Percentiles rank a stretch among this genome's conserved stretches.
Conservation (phyloP, 108 stramenopile genomes). For the Fragilariopsis cylindrus region DNA sequence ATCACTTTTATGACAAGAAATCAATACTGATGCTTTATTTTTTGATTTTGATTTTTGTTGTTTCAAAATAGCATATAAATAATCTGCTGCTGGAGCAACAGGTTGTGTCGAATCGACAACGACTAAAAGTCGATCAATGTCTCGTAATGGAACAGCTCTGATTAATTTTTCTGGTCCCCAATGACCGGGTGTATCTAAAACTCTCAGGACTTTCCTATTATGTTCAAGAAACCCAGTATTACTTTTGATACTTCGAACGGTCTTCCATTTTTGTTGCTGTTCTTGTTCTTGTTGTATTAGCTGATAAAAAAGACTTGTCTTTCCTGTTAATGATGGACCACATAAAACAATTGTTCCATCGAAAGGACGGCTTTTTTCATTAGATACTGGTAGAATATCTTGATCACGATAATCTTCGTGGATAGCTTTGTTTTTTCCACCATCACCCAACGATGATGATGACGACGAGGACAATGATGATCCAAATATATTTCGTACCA, state of each 20-base stretch:
- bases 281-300: slow-evolving; percentile 5
- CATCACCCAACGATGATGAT: slow-evolving; percentile 9
- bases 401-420: slow-evolving; percentile 39
- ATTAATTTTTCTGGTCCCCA: slow-evolving; percentile 25
- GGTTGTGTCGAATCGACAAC: slow-evolving; percentile 73
- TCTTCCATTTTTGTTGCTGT: slow-evolving; percentile 9
- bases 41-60: not conserved
- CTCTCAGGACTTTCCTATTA: slow-evolving; percentile 26
- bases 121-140: slow-evolving; percentile 43
- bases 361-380: slow-evolving; percentile 19
- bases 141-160: slow-evolving; percentile 4
- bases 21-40: slow-evolving; percentile 35
- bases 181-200: slow-evolving; percentile 80
- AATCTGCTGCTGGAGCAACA: slow-evolving; percentile 55
- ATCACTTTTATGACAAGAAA: slow-evolving; percentile 70
- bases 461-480: not conserved
- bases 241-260: slow-evolving; percentile 64
- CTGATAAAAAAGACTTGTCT: slow-evolving; percentile 48
- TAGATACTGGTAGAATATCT: slow-evolving; percentile 15
- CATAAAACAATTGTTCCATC: slow-evolving; percentile 46
- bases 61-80: slow-evolving; percentile 51
- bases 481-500: not conserved
- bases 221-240: slow-evolving; percentile 51
- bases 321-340: slow-evolving; percentile 46
- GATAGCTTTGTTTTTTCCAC: slow-evolving; percentile 26